These are phyloP conservation scores for Fomitopsis serialis DNA, from an alignment of 768 basidiomycete genomes.

Conservation along the genomic window DNA sequence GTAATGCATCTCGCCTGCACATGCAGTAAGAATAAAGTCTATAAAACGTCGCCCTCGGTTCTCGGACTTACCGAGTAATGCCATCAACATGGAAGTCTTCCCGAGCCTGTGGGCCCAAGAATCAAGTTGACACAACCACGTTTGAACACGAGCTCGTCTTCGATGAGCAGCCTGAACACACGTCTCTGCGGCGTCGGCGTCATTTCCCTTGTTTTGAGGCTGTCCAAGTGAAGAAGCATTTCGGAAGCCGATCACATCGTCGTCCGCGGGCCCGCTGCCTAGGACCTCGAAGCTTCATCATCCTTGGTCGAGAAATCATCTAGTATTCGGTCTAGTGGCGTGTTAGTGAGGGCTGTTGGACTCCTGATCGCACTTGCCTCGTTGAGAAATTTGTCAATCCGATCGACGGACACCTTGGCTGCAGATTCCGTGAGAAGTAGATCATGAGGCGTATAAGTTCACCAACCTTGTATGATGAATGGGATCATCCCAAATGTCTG, in stretches of 20 bases:
- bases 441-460: too few relatives aligned
- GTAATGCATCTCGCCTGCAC: constrained; percentile 52
- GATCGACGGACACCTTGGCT: constrained; percentile 61
- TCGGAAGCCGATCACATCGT: constrained; percentile 42
- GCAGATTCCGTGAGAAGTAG: background rate
- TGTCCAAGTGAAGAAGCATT: constrained; percentile 57
- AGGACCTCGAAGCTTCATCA: background rate
- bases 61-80: constrained; percentile 18
- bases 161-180: constrained; percentile 39
- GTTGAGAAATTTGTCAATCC: constrained; percentile 44
- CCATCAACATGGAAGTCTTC: constrained; percentile 53
- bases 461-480: too few relatives aligned
- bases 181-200: constrained; percentile 33
- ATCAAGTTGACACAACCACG: constrained; percentile 47
- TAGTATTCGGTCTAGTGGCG: constrained; percentile 40
- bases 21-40: too few relatives aligned
- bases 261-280: background rate
- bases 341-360: background rate
- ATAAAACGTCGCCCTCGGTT: too few relatives aligned
- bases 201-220: constrained; percentile 10
- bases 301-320: constrained; percentile 31
- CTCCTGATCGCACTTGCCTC: constrained; percentile 14
- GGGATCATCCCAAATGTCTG: constrained; percentile 19
- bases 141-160: constrained; percentile 48
- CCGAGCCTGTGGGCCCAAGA: constrained; percentile 49